Base-by-base conservation (phyloP, 2,329 filamentous ascomycete species). In the Pseudocercospora pini-densiflorae region DNA sequence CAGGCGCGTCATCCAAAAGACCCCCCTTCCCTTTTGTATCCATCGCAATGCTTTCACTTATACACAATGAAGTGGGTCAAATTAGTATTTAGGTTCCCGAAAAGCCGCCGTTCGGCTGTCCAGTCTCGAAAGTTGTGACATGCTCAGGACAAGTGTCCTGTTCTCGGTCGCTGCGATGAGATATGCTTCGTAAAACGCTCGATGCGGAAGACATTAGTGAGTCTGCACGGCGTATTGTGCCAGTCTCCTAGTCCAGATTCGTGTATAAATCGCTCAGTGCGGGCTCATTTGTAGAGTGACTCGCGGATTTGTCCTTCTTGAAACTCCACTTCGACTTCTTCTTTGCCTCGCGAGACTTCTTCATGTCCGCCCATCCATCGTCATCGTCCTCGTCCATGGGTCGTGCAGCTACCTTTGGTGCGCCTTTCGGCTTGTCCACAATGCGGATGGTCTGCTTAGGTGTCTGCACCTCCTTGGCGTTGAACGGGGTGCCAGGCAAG, bases 361-460 rank as follows among this genome's bases (percentile, higher is more conserved):
- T 72, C 62, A 70, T 70, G 31, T 69, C 70, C 3, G 73, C 75
- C 77, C 77, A 79, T 8, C 74, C 77, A 24, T 77, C 77, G 33
- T 79, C 77, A n/a, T 79, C 77, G 12, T 76, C 73, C n/a, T 74
- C 74, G 24, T 71, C 69, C 5, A 65, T 64, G 12, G 68, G 63
- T 53, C 66, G 61, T 2, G 61, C 49, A 16, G 55, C 65, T 16
- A 69, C 67, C 60, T 72, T 76, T 1, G 76, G 72, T 12, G 71
- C 71, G 16, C 77, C 76, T 69, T 78, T 78, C 2, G 76, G 73
- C 71, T 79, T 79, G 64, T 79, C 77, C 31, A 78, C 66, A n/a
- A 77, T 63, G 19, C 77, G 73, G 64, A 79, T 77, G 5, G 77
- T 79, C 24, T 69, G 71, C 62, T 75, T 76, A 3, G 61, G 69